Conservation (phyloP, 495 filamentous ascomycete species). For the Penicillium paradoxum region DNA sequence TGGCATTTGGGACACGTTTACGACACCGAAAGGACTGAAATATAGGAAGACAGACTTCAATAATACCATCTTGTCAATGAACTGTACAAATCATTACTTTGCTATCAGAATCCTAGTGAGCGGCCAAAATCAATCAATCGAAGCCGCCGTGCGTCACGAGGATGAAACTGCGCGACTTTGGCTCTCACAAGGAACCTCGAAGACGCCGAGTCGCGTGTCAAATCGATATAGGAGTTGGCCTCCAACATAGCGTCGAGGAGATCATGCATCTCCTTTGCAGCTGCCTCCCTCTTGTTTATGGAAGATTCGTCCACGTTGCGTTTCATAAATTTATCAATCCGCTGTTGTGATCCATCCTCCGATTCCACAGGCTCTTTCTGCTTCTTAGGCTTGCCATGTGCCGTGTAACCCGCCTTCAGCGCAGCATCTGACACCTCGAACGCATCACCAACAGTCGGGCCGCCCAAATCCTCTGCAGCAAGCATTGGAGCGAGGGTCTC, state of each 20-base stretch:
- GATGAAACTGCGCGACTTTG: slow-evolving; percentile 83
- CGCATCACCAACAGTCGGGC: slow-evolving; percentile 74
- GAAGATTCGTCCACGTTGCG: slow-evolving; percentile 27
- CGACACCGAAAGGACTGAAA: slow-evolving; percentile 7
- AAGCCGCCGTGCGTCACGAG: slow-evolving; percentile 69
- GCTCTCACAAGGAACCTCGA: slow-evolving; percentile 78
- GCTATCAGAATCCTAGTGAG: slow-evolving; percentile 59
- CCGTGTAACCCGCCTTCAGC: slow-evolving; percentile 65
- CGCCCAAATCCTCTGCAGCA: slow-evolving; percentile 80
- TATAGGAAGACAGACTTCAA: slow-evolving; percentile 13
- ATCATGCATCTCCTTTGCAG: slow-evolving; percentile 60
- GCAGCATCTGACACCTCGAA: slow-evolving; percentile 56
- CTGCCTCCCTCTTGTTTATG: slow-evolving; percentile 57
- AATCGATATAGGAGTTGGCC: slow-evolving; percentile 59
- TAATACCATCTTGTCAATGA: slow-evolving; percentile 13
- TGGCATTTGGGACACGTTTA: slow-evolving; percentile 1
- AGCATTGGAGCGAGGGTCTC: slow-evolving; percentile 72
- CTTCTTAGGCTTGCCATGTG: slow-evolving; percentile 66
- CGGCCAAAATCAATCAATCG: slow-evolving; percentile 81
- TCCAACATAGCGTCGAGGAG: slow-evolving; percentile 63
- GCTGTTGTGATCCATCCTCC: slow-evolving; percentile 51
- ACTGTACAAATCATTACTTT: neutral
- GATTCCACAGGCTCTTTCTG: slow-evolving; percentile 42
- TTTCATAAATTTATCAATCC: slow-evolving; percentile 72
- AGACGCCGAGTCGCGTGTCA: slow-evolving; percentile 73